phyloP scores from a whole-genome alignment of 257 asterid species.

The Schizonepeta tenuifolia region DNA sequence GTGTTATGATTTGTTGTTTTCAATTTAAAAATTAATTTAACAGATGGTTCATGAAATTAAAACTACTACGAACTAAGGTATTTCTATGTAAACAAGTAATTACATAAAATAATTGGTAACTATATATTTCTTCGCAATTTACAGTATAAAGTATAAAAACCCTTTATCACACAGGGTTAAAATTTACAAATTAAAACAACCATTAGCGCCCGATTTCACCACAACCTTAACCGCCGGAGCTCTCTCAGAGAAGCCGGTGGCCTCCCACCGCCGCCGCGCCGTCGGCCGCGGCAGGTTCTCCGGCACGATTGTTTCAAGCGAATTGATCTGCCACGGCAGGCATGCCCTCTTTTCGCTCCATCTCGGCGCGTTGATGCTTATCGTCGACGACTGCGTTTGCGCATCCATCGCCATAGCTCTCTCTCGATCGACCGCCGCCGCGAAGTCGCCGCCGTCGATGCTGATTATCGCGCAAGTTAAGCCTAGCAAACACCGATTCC shows the following conservation, averaged over 20 bases:
- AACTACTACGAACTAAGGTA: no score
- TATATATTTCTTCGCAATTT: neutral
- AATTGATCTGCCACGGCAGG: constrained; percentile 71
- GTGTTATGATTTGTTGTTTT: no score
- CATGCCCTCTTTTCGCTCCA: constrained; percentile 84
- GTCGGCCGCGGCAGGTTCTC: constrained; percentile 81
- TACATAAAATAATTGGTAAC: neutral
- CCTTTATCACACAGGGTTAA: neutral
- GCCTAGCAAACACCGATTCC: constrained; percentile 40
- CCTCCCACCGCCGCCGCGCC: constrained; percentile 65
- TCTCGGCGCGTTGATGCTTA: constrained; percentile 29
- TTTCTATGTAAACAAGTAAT: neutral
- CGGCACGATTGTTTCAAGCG: constrained; percentile 84
- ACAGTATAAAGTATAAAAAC: neutral
- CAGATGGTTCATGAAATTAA: no score
- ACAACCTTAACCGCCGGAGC: constrained; percentile 46
- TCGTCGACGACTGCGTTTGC: constrained; percentile 31
- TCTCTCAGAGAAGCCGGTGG: constrained; percentile 40
- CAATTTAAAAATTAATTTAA: no score
- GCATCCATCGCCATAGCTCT: constrained; percentile 43
- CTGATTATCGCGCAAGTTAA: constrained; percentile 58
- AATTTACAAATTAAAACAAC: constrained; percentile 38
- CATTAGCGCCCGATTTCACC: constrained; percentile 25
- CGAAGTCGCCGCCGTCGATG: constrained; percentile 40
- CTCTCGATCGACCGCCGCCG: constrained; percentile 30